Base-by-base conservation (phyloP, 1,284 basidiomycete genomes). In the Kwoniella shivajii region DNA sequence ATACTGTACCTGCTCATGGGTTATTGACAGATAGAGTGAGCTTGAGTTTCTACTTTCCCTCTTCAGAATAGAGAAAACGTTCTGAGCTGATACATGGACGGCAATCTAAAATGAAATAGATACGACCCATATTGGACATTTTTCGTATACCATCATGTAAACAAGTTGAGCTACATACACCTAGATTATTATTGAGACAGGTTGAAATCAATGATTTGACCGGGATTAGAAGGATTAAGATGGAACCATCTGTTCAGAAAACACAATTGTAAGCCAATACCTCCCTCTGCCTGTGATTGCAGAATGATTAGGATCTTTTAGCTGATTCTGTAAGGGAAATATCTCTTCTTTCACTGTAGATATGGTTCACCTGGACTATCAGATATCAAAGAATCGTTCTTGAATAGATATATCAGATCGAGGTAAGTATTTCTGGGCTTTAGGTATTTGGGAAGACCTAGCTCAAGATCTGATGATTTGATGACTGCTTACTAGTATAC, bases 211-310 rank as follows among this genome's bases (percentile, higher is more conserved):
- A 63, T 0, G 75, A 77, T 63, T 59, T 65, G 39, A 62, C 61
- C 1, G 68, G 60, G 10, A 71, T 77, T 38, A 57, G 68, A 34
- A 57, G 65, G 54, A 77, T 77, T 54, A 77, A 77, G 64, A 72
- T 60, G 54, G 75, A 77, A 57, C 75, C 75, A 0, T 56, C 68
- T 4, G 75, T 77, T 9, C 73, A 77, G 60, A 67, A 63, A 46
- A 75, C 75, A 2, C 75, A 77, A 57, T 51, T 77, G 70, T 74
- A 50, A 53, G 74, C 55, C 41, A 9, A 18, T 38, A 27, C 13
- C 11, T 29, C 4, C 4, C 18, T 9, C 13, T 22, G 11, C 6
- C 6, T 1, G 22, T 30, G 34, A 53, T 33, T 24, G 24, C 13
- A 24, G 38, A 11, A n/a, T 31, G 30, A 24, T 38, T 24, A 22